phyloP scores from a whole-genome alignment of 2,329 filamentous ascomycete genomes.

The Hypoxylon sp. region DNA sequence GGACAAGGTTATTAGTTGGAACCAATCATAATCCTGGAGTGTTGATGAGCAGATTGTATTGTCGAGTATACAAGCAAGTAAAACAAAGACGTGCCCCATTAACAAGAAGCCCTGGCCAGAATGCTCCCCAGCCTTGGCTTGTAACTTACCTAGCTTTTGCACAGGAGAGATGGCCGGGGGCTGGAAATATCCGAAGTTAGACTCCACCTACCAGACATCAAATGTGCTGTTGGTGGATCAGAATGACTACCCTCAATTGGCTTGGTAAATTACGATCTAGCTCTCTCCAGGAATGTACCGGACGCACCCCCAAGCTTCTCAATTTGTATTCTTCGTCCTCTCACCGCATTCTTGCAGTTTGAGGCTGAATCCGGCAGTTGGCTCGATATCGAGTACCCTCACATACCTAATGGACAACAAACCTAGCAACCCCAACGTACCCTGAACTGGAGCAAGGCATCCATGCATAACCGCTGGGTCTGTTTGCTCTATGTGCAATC shows the following conservation, averaged over 20 bases:
- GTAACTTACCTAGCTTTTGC: slow-evolving; percentile 6
- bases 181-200: slow-evolving; percentile 13
- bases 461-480: background rate
- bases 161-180: slow-evolving; percentile 2
- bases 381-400: background rate
- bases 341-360: background rate
- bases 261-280: slow-evolving; percentile 11
- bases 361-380: background rate
- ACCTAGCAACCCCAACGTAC: background rate
- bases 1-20: background rate
- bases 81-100: slow-evolving; percentile 1
- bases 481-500: background rate
- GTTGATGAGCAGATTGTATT: background rate
- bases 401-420: background rate
- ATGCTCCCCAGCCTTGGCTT: slow-evolving; percentile 4
- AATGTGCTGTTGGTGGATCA: slow-evolving; percentile 2
- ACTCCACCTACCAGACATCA: slow-evolving; percentile 16
- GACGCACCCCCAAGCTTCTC: background rate
- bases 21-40: background rate
- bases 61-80: slow-evolving; percentile 1
- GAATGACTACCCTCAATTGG: background rate
- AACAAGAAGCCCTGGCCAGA: background rate
- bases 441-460: slow-evolving; percentile 1
- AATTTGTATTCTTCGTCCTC: background rate
- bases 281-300: background rate